Evolutionary conservation across 768 basidiomycete genomes (phyloP), one percentile per base, ranked within the genome.

Genomic region (Mycena galericulata): DNA sequence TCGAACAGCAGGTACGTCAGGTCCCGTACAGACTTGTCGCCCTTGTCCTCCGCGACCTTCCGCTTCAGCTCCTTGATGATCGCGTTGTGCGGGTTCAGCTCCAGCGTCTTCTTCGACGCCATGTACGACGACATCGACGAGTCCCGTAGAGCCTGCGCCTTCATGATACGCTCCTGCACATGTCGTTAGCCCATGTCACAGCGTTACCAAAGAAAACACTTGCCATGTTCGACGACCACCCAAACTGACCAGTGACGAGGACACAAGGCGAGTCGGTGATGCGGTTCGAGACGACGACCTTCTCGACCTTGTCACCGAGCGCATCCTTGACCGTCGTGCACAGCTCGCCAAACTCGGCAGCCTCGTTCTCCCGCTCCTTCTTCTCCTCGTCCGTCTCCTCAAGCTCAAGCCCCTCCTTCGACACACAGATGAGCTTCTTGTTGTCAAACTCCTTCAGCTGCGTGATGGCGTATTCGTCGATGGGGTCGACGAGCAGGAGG

Each of bases 381-480:
- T 99, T 99, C 89, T 99, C 97, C 74, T 97, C 97, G 11, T 97
- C 96, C 18, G 95, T 97, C 88, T 99, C 97, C 84, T 99, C 97
- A 67, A 98, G 93, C 86, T 99, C 97, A 66, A 99, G 92, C 64
- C 97, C 97, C 83, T 99, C 97, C 86, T 99, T 99, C 74, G 96
- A 98, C 53, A 99, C 96, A 75, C 96, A 98, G 74, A 98, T 84
- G 64, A 99, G 90, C 85, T 98, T 98, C 89, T 96, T 96, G 81
- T 93, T 92, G 65, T 98, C 97, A 77, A 97, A 99, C 86, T 99
- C 97, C 89, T 99, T 99, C 80, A 99, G 90, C 80, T 99, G 97
- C 24, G 96, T 97, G 80, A 97, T 91, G 68, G 97, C 97, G 79
- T 99, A 99, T 84, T 98, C 97, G 80, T 98, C 97, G 77, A 98